These are phyloP conservation scores for Lentinus tigrinus DNA, from an alignment of 768 basidiomycete genomes.

Conservation along the genomic window DNA sequence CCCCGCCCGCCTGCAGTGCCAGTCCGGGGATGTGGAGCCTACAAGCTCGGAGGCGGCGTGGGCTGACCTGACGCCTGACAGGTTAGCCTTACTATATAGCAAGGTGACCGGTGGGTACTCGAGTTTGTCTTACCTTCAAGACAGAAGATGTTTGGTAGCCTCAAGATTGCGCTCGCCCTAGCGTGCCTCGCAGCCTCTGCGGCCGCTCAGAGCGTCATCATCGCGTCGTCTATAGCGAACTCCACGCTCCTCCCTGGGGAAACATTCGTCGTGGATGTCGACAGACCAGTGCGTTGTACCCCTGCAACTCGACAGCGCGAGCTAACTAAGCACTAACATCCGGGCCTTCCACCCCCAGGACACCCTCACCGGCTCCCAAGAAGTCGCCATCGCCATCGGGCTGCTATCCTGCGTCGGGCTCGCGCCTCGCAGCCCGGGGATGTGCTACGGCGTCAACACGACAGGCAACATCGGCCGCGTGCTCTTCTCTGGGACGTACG, in stretches of 20 bases:
- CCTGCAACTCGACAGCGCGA: not conserved
- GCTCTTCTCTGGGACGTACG: constrained; percentile 28
- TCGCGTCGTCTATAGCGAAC: constrained; percentile 26
- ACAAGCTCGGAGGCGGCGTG: no score
- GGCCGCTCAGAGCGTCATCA: constrained; percentile 31
- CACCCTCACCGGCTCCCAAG: constrained; percentile 30
- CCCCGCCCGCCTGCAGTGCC: no score
- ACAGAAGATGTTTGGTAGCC: not conserved
- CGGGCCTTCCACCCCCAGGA: constrained; percentile 11
- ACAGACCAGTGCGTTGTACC: constrained; percentile 29
- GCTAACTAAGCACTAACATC: not conserved
- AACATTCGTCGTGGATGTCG: constrained; percentile 33
- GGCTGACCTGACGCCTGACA: no score
- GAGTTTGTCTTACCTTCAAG: no score
- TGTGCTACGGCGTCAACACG: constrained; percentile 22
- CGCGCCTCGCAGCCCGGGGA: constrained; percentile 1
- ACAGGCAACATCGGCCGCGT: constrained; percentile 25
- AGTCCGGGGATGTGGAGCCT: no score
- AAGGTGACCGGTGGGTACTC: not conserved
- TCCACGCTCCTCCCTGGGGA: constrained; percentile 22
- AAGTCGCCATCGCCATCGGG: constrained; percentile 35
- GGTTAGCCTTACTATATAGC: not conserved
- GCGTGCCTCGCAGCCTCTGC: constrained; percentile 18
- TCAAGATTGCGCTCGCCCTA: constrained; percentile 7
- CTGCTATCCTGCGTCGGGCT: constrained; percentile 24